Conservation (phyloP, 2,329 filamentous ascomycete genomes). For the Sporothrix pseudoabietina region DNA sequence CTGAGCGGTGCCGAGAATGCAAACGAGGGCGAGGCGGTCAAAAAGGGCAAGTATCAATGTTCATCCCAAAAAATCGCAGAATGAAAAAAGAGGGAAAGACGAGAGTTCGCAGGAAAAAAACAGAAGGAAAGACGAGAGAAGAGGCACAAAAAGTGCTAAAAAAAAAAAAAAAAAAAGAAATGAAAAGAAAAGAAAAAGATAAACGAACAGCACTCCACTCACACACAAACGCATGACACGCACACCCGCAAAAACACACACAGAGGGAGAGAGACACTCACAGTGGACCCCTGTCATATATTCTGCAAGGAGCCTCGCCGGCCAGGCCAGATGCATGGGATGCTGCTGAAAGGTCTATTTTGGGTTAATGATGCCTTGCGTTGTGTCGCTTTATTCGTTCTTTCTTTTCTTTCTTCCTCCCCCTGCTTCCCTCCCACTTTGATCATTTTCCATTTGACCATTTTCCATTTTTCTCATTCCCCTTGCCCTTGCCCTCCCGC, state of each 20-base stretch:
- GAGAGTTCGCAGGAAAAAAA: not conserved
- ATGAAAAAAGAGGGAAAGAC: not conserved
- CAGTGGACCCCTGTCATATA: not conserved
- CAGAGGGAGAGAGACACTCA: not conserved
- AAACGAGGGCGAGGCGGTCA: constrained; percentile 11
- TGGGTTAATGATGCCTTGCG: constrained; percentile 13
- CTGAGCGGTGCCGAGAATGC: constrained; percentile 4
- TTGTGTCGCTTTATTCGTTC: not conserved
- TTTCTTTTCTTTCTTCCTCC: not conserved
- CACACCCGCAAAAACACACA: not conserved
- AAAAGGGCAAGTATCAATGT: not conserved
- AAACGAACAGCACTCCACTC: not conserved
- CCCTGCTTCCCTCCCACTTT: too few species aligned
- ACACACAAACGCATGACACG: not conserved
- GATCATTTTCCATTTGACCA: not conserved
- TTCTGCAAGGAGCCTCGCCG: constrained; percentile 20
- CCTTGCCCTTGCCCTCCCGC: not conserved
- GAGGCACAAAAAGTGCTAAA: too few species aligned
- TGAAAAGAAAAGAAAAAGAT: not conserved
- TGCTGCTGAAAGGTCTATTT: constrained; percentile 9
- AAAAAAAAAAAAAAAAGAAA: not conserved
- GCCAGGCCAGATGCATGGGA: constrained; percentile 13
- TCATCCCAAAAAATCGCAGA: not conserved
- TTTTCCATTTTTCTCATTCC: not conserved
- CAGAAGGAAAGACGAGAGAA: too few species aligned